phyloP scores from a whole-genome alignment of 176 grass and related monocot genomes.

The Cenchrus fungigraminus region DNA sequence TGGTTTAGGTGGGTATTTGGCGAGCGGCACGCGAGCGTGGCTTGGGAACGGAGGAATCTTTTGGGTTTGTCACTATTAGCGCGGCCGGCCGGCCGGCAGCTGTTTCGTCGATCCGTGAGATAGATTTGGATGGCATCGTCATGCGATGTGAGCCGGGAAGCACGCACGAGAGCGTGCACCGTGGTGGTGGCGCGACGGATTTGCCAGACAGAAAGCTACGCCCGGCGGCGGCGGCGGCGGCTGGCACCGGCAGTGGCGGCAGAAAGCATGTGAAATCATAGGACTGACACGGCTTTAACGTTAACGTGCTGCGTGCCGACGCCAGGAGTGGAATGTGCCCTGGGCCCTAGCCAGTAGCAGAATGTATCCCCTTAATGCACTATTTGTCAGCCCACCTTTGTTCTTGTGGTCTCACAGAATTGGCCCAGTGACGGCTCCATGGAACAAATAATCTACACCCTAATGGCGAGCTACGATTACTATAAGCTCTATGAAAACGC shows the following conservation, averaged over 20 bases:
- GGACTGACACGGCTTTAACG: neutral
- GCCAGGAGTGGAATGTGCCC: too few relatives aligned
- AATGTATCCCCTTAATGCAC: neutral
- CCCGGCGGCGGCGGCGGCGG: neutral
- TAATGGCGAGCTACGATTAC: too few relatives aligned
- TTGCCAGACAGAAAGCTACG: neutral
- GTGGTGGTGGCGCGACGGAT: neutral
- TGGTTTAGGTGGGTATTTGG: constrained; percentile 34
- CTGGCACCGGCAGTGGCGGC: too few relatives aligned
- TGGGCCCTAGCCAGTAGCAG: too few relatives aligned
- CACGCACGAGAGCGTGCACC: neutral
- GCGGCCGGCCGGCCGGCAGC: neutral
- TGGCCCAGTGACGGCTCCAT: too few relatives aligned
- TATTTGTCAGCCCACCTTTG: neutral
- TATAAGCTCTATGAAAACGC: too few relatives aligned
- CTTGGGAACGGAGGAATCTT: constrained; percentile 34
- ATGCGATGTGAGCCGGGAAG: neutral
- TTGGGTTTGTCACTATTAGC: constrained; percentile 17
- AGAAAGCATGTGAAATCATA: neutral
- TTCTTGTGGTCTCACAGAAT: neutral
- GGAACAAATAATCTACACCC: too few relatives aligned
- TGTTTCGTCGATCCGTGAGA: neutral
- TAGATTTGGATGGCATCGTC: neutral
- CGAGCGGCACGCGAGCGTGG: neutral
- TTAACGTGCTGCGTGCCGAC: neutral